Conservation (phyloP, 225 moss, liverwort and hornwort species). For the Rhytidiadelphus loreus region DNA sequence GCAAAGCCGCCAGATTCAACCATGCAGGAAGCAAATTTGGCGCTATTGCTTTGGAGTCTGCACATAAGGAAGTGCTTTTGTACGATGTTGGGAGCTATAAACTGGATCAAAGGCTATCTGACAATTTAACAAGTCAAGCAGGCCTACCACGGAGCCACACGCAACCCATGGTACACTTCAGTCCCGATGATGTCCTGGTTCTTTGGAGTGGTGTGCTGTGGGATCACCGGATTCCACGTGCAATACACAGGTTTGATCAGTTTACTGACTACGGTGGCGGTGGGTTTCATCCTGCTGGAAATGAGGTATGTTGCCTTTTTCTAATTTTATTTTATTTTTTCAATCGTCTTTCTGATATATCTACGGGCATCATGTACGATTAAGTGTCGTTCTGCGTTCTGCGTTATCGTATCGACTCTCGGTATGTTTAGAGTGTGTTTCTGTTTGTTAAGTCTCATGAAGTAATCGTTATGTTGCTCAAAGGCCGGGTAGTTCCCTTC, state of each 20-base stretch:
- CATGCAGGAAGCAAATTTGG: conserved; percentile 91
- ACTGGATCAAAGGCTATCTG: conserved; percentile 83
- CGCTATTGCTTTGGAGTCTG: conserved; percentile 66
- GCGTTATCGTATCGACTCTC: neutral
- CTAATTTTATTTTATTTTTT: neutral
- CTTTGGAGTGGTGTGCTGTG: conserved; percentile 98
- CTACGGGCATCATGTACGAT: neutral
- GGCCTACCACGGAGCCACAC: conserved; percentile 75
- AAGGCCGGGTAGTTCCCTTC: neutral
- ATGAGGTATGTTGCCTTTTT: conserved; percentile 50
- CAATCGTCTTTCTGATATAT: neutral
- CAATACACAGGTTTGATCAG: conserved; percentile 95
- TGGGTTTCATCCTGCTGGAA: conserved; percentile 98
- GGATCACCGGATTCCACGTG: conserved; percentile 93
- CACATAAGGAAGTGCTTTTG: conserved; percentile 77
- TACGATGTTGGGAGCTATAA: conserved; percentile 82
- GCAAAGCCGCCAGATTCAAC: conserved; percentile 91
- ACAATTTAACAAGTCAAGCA: conserved; percentile 52
- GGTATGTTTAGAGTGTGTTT: neutral
- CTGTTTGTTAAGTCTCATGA: neutral
- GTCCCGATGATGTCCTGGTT: conserved; percentile 85
- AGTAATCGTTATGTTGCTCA: neutral
- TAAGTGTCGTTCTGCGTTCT: neutral
- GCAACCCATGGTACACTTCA: conserved; percentile 89
- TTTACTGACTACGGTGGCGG: conserved; percentile 98